These are phyloP conservation scores for Talaromyces sp. DNA, from an alignment of 2,329 filamentous ascomycete genomes.

Conservation along the genomic window DNA sequence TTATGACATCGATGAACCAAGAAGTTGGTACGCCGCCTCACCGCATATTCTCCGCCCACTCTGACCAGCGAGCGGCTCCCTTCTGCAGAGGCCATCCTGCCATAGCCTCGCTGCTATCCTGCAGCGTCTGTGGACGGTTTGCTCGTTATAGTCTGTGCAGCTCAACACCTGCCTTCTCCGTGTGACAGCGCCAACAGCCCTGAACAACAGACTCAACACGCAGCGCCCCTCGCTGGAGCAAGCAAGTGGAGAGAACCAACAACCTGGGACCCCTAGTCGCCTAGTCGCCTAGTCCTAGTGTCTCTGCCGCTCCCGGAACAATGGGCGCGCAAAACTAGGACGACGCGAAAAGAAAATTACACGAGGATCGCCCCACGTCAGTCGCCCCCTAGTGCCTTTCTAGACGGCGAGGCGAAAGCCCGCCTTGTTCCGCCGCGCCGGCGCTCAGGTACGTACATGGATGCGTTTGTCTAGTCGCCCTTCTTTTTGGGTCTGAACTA, in stretches of 20 bases:
- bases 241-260: background rate
- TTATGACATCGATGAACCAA: background rate
- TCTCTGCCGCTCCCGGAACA: background rate
- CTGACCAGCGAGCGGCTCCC: background rate
- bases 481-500: background rate
- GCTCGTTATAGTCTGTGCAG: no score
- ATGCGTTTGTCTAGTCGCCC: background rate
- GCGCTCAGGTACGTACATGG: background rate
- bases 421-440: background rate
- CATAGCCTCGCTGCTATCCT: background rate
- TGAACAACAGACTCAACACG: background rate
- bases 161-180: no score
- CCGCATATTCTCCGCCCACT: background rate
- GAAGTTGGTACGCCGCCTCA: background rate
- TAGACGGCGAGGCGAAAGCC: background rate
- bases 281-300: background rate
- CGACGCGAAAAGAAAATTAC: conserved; percentile 17
- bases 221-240: background rate
- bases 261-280: background rate
- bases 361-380: conserved; percentile 30
- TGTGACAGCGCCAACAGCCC: background rate
- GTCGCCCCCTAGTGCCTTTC: conserved; percentile 6
- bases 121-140: no score
- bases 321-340: background rate
- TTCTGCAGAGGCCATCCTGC: background rate